Conservation (phyloP, 441 rosid genomes). For the Euphorbia schlechtendalii region DNA sequence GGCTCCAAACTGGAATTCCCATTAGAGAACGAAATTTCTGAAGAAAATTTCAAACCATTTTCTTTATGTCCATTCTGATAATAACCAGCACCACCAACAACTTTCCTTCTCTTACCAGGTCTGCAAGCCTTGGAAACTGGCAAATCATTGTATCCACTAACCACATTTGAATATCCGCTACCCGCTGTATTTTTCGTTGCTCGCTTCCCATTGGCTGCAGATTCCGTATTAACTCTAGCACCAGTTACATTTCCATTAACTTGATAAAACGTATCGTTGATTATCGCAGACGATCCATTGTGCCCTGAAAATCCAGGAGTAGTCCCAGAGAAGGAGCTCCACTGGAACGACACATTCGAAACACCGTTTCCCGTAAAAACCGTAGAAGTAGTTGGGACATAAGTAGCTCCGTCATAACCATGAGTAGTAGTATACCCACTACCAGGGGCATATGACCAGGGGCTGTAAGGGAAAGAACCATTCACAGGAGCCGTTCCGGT, state of each 20-base stretch:
- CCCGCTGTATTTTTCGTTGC: constrained; percentile 30
- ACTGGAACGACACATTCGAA: constrained; percentile 69
- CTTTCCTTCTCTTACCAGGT: constrained; percentile 77
- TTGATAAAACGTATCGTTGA: constrained; percentile 49
- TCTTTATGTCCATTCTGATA: constrained; percentile 48
- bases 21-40: constrained; percentile 37
- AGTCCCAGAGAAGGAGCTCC: constrained; percentile 59
- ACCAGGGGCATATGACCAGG: constrained; percentile 53
- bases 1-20: constrained; percentile 29
- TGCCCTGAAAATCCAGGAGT: constrained; percentile 48
- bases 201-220: constrained; percentile 43
- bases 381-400: constrained; percentile 57
- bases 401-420: constrained; percentile 66
- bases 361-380: constrained; percentile 52
- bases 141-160: constrained; percentile 30
- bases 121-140: constrained; percentile 37
- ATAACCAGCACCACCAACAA: constrained; percentile 32
- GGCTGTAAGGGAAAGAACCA: constrained; percentile 76
- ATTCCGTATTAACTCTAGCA: constrained; percentile 38
- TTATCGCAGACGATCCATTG: constrained; percentile 42
- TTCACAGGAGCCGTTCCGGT: constrained; percentile 86
- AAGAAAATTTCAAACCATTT: constrained; percentile 30
- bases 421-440: constrained; percentile 67
- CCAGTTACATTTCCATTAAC: constrained; percentile 41
- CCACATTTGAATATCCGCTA: constrained; percentile 26